Base-by-base conservation (phyloP, 768 basidiomycete genomes). In the Suillus paluster region DNA sequence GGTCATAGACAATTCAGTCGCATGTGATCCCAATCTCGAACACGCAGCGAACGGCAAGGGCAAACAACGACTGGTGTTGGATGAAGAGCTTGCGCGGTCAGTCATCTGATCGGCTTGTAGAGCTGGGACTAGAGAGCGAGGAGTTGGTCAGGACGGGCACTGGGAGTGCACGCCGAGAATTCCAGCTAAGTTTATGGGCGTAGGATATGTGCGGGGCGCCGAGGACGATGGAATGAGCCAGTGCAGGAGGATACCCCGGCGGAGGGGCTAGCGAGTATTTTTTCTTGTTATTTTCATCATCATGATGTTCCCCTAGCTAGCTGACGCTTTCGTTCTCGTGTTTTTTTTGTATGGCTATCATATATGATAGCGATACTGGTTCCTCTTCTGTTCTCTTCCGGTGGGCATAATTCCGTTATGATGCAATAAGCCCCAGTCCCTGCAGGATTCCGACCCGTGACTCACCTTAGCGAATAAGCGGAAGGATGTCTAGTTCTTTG, bases 121-220 rank as follows among this genome's bases (percentile, higher is more conserved):
- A 78, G n/a, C 61, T 77, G 12, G 73, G 71, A 7, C 36, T 72
- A 21, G 86, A 89, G 1, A 81, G 78, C 60, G 82, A 80, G 25
- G 62, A 50, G n/a, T 36, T 61, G 11, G 72, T 79, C 2, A 88
- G 83, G 19, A 80, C 84, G 3, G 89, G 89, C 12, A 84, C 78
- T 44, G 79, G 79, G 69, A 84, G 80, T 56, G 84, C 81, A 66
- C 78, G 74, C n/a, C 75, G 70, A 5, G 88, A 89, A 2, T 94
- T 92, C 64, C 77, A 92, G 23, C 91, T 2, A 86, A 93, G 14
- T 85, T 86, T 61, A 87, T 91, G 85, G 88, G 86, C 9, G 83
- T 79, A 27, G 90, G 89, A 4, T 88, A 88, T 67, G 83, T 89
- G 5, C 81, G 83, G 48, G 88, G 84, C n/a, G 86, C 73, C 1